Percentiles rank a stretch among this genome's conserved stretches.
phyloP scores from a whole-genome alignment of 306 rosid species.

The Nissolia schottii region DNA sequence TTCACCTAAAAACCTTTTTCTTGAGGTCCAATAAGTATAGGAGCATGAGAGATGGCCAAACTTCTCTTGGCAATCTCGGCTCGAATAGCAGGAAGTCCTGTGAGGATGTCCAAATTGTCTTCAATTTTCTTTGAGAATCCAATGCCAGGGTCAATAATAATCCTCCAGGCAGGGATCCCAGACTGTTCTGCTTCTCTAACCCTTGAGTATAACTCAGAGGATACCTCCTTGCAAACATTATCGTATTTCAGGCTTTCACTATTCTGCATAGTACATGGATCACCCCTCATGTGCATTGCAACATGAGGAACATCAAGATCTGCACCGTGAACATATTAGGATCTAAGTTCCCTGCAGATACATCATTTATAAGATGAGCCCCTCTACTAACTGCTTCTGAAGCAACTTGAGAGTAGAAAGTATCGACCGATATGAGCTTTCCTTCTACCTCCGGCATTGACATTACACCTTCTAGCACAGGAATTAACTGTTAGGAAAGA shows the following conservation, averaged over 20 bases:
- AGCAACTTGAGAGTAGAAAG: slow-evolving; percentile 81
- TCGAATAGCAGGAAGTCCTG: slow-evolving; percentile 54
- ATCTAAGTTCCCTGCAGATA: slow-evolving; percentile 73
- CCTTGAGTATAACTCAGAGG: slow-evolving; percentile 53
- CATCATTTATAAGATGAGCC: slow-evolving; percentile 78
- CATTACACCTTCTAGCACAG: slow-evolving; percentile 69
- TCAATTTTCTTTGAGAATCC: slow-evolving; percentile 84
- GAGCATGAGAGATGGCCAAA: slow-evolving; percentile 72
- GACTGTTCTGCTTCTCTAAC: slow-evolving; percentile 64
- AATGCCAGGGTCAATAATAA: slow-evolving; percentile 77
- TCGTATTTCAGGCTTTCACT: slow-evolving; percentile 62
- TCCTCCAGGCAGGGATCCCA: slow-evolving; percentile 91
- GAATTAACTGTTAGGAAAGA: no score
- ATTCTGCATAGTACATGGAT: slow-evolving; percentile 78
- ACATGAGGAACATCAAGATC: slow-evolving; percentile 77
- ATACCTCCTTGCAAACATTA: slow-evolving; percentile 63
- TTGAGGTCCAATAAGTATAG: slow-evolving; percentile 74
- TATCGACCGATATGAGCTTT: slow-evolving; percentile 77
- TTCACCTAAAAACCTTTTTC: slow-evolving; percentile 78
- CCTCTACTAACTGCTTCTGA: slow-evolving; percentile 76
- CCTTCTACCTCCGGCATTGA: slow-evolving; percentile 71
- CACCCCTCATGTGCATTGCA: slow-evolving; percentile 98
- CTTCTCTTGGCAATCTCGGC: slow-evolving; percentile 55
- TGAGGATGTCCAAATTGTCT: slow-evolving; percentile 60
- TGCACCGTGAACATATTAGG: slow-evolving; percentile 69